phyloP scores from a whole-genome alignment of 2,329 filamentous ascomycete genomes.

The Exophiala bonariae region DNA sequence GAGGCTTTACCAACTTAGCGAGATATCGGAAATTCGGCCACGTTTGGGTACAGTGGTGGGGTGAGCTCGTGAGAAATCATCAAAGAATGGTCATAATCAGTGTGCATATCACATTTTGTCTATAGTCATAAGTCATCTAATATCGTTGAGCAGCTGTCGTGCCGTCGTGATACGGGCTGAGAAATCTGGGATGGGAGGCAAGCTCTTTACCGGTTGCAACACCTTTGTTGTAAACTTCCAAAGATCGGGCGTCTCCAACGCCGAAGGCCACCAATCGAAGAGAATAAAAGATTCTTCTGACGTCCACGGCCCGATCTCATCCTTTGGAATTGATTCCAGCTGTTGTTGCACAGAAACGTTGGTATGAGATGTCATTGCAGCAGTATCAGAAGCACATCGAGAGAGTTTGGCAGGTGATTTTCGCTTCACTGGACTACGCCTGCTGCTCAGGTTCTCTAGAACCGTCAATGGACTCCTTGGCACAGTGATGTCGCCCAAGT shows the following conservation, averaged over 20 bases:
- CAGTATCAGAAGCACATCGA: constrained; percentile 17
- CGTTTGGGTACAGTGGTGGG: too few relatives aligned
- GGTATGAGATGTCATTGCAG: constrained; percentile 14
- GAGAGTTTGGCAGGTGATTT: constrained; percentile 14
- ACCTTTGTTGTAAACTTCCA: constrained; percentile 6
- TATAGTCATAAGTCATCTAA: constrained; percentile 20
- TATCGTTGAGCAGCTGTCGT: constrained; percentile 19
- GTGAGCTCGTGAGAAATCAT: too few relatives aligned
- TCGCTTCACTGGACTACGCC: constrained; percentile 6
- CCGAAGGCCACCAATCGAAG: constrained; percentile 28
- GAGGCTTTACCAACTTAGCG: neutral
- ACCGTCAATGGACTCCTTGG: constrained; percentile 8
- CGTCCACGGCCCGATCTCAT: constrained; percentile 29
- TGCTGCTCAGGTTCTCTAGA: constrained; percentile 7
- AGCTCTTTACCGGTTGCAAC: neutral
- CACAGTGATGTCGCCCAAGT: neutral
- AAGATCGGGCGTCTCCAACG: constrained; percentile 18
- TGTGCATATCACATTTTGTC: constrained; percentile 8
- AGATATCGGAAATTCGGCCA: too few relatives aligned
- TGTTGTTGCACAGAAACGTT: neutral
- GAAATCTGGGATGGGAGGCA: neutral
- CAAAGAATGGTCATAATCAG: neutral
- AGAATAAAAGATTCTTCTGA: constrained; percentile 26
- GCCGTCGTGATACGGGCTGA: constrained; percentile 20
- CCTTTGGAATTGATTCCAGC: neutral